Evolutionary conservation across 352 stramenopile genomes (phyloP).

Genomic region (Phytophthora sansomeana): DNA sequence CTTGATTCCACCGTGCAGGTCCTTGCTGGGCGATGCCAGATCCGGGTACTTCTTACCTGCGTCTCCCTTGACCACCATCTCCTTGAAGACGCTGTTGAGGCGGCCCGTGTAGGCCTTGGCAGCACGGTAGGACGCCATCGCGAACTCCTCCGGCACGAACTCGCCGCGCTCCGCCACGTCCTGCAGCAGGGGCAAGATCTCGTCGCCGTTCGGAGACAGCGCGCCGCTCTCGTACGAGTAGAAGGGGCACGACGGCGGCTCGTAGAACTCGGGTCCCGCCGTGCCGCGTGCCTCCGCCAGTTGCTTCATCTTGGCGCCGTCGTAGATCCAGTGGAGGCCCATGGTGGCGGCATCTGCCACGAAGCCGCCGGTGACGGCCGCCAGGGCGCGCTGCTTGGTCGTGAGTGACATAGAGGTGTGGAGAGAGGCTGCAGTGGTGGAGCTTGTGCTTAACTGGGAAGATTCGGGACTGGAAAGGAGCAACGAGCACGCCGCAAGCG

Average conservation of each 20-base stretch:
- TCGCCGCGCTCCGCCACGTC: constrained; percentile 49
- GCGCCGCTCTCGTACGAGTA: constrained; percentile 65
- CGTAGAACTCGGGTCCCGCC: constrained; percentile 54
- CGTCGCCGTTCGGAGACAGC: constrained; percentile 70
- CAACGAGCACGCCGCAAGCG: background rate
- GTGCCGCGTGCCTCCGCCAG: constrained; percentile 37
- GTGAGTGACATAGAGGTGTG: constrained; percentile 26
- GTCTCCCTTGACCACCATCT: constrained; percentile 73
- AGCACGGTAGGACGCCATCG: constrained; percentile 54
- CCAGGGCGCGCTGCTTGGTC: constrained; percentile 53
- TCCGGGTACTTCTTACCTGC: constrained; percentile 64
- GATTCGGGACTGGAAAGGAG: background rate
- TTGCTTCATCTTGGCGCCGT: constrained; percentile 51
- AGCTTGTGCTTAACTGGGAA: constrained; percentile 2
- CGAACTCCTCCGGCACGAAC: constrained; percentile 60
- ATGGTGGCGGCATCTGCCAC: constrained; percentile 74
- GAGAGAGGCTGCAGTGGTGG: background rate
- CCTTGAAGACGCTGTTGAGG: constrained; percentile 73
- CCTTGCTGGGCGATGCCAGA: constrained; percentile 58
- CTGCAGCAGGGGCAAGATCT: constrained; percentile 69
- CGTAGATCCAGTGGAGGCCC: constrained; percentile 84
- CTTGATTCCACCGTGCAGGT: constrained; percentile 72
- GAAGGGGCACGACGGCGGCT: constrained; percentile 68
- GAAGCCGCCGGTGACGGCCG: constrained; percentile 59
- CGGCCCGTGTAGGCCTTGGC: constrained; percentile 66